Base-by-base conservation (phyloP, 129 eudicot species). In the Flaveria linearis region DNA sequence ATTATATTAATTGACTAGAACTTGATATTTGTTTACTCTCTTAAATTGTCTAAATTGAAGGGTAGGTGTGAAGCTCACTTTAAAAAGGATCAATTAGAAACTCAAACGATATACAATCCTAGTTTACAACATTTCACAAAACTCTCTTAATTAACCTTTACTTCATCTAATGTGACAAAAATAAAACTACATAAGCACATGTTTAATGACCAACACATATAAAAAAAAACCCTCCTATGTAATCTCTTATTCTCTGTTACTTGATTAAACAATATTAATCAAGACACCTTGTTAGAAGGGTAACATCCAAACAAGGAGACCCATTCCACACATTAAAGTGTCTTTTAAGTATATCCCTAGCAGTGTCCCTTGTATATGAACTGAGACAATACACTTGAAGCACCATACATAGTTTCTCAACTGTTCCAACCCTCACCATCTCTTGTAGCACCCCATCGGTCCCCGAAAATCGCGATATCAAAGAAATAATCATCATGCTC, bases 241-340 rank as follows among this genome's bases (percentile, higher is more conserved):
- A 45, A 9, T 45, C 2, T 45, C 50, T 11, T 45, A 8, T 45
- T 45, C 50, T 45, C 8, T 45, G 1, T 45, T 45, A 45, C 2
- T 45, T 7, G 1, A 43, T 43, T 45, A 45, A 45, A 57, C 22
- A 23, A 2, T 3, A 74, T 12, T 43, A 80, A 7, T 39, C 45
- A 41, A 76, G 70, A 39, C 68, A 78, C 84, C 80, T 74, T 53
- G 84, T 72, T 52, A 73, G 51, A 58, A 80, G 52, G 61, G 82
- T 45, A 84, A 68, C 23, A 56, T 82, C 77, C 5, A 73, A 76
- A 68, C 95, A 89, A 71, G 89, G 86, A 13, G 88, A 83, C 22
- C 82, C 75, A 55, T 76, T 87, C 96, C 96, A 90, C 42, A 74
- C 83, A 79, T 82, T 58, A 10, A 72, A 78, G 74, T 90, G 90